Base-by-base conservation (phyloP, 352 stramenopile genomes). In the Globisporangium sylvaticum region DNA sequence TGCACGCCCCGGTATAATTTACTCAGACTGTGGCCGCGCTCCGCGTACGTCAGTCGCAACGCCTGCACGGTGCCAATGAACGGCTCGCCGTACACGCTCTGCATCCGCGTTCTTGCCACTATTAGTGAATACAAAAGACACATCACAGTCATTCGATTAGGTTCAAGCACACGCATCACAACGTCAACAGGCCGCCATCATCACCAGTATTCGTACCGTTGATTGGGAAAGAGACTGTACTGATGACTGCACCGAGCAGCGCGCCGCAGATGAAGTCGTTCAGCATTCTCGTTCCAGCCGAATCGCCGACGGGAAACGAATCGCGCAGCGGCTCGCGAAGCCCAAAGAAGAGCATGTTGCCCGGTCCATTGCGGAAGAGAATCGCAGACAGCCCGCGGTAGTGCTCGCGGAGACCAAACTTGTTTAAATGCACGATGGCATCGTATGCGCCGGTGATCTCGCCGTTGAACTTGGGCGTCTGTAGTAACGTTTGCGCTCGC, bases 231-330 rank as follows among this genome's bases (percentile, higher is more conserved):
- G 81, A 90, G 29, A 91, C 74, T 0, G 88, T 97, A 52, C 87
- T 95, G 58, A 97, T 91, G 52, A 90, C 71, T 2, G 89, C 89
- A 7, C 89, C 89, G 4, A 97, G 69, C 71, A 95, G 79, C 0
- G 87, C 88, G 20, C 89, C 89, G 60, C 81, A 90, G n/a, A 95
- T 63, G 62, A 97, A 97, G 62, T 97, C 88, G 68, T 87, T 88
- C 3, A 77, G 65, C 75, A 96, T 82, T 0, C 73, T 79, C 8
- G 73, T 68, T 1, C 67, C 68, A 0, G 78, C 55, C 0, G 81
- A 87, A 2, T 83, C 76, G 18, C 81, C 77, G 34, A 68, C 57
- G 0, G 87, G 88, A 37, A 96, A 87, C 7, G 77, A 61, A 5
- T 90, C 72, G 10, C 88, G 77, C n/a, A 97, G 60, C 4, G 84